Evolutionary conservation across 441 rosid genomes (phyloP).

Genomic region (Adansonia rubrostipa): DNA sequence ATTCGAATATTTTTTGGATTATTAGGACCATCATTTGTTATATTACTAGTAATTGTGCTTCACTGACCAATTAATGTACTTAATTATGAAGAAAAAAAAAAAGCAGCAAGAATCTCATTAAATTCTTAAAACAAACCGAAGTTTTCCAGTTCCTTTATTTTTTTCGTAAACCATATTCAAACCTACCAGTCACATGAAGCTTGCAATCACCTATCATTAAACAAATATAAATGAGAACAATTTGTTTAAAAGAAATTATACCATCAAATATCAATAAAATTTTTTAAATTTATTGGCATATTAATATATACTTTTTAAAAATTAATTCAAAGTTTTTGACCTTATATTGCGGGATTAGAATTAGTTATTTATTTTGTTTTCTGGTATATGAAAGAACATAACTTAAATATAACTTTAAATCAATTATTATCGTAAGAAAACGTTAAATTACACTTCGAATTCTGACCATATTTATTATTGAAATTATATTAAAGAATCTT

Average conservation of each 20-base stretch:
- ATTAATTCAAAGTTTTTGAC: not conserved
- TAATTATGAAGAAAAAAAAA: not conserved
- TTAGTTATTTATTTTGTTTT: not conserved
- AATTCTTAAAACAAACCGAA: not conserved
- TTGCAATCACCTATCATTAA: not conserved
- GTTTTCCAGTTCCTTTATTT: not conserved
- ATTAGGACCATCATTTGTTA: not conserved
- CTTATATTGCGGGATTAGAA: not conserved
- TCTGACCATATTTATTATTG: not conserved
- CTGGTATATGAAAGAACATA: too few species aligned
- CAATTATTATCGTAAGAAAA: too few species aligned
- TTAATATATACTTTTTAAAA: too few species aligned
- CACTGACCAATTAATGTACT: not conserved
- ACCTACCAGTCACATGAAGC: slow-evolving; percentile 10
- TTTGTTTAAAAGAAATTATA: not conserved
- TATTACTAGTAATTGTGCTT: not conserved
- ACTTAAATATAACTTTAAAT: too few species aligned
- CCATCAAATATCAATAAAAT: not conserved
- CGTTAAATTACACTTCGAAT: too few species aligned
- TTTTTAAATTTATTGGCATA: not conserved
- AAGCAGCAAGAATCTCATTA: not conserved
- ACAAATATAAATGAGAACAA: not conserved
- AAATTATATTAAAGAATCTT: not conserved
- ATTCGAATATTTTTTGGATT: not conserved
- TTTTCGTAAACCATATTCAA: not conserved